Evolutionary conservation across 148 eudicot genomes (phyloP).

Genomic region (Rhododendron simsii): DNA sequence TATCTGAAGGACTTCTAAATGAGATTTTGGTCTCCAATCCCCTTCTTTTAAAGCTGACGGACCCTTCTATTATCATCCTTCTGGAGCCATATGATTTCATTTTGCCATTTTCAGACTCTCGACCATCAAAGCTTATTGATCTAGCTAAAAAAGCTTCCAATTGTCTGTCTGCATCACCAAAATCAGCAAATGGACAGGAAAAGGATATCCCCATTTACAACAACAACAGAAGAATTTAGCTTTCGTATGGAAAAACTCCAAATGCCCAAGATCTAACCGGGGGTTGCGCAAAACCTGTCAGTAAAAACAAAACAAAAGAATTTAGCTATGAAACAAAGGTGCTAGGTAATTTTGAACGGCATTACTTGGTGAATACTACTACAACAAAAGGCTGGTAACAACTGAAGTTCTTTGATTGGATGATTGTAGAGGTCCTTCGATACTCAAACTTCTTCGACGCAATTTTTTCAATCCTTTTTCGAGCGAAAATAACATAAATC

Average conservation of each 20-base stretch:
- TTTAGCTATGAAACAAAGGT: neutral
- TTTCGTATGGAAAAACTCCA: neutral
- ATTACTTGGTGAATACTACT: neutral
- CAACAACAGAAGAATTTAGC: neutral
- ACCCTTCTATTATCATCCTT: slow-evolving; percentile 22
- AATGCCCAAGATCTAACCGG: neutral
- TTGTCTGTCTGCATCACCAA: slow-evolving; percentile 22
- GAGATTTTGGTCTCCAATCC: slow-evolving; percentile 25
- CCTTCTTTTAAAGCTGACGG: slow-evolving; percentile 38
- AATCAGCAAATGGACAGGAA: slow-evolving; percentile 26
- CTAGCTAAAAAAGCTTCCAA: slow-evolving; percentile 25
- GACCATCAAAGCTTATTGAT: slow-evolving; percentile 20
- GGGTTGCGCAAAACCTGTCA: neutral
- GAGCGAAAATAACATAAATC: neutral
- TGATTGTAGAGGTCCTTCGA: neutral
- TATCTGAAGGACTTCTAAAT: slow-evolving; percentile 8
- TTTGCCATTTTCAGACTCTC: slow-evolving; percentile 19
- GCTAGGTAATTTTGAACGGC: neutral
- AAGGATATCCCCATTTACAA: slow-evolving; percentile 27
- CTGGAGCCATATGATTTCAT: slow-evolving; percentile 25
- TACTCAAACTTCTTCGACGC: neutral
- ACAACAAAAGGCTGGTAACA: neutral
- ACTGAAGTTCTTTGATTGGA: neutral
- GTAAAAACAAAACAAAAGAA: neutral
- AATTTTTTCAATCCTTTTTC: neutral